Base-by-base conservation (phyloP, 129 eudicot species). In the Escallonia herrerae region DNA sequence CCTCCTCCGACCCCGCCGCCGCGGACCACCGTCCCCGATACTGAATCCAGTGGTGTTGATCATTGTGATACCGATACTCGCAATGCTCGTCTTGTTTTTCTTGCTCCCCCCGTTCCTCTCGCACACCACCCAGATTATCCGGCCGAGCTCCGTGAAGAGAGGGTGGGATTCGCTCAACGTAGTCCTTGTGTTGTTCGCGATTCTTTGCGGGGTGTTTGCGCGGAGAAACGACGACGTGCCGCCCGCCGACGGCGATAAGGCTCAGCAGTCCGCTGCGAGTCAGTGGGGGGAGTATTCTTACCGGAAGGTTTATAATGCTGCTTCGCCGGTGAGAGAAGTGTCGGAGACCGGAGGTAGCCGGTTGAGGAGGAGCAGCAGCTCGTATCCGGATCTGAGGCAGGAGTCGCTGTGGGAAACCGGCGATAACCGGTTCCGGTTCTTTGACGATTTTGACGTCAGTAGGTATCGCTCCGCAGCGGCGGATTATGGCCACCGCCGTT, bases 161-260 rank as follows among this genome's bases (percentile, higher is more conserved):
- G 71, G 90, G 5, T 89, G 85, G 95, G 95, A 88, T 56, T 85
- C 95, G 9, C 73, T 89, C 53, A 93, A 79, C 59, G 63, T 89
- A 8, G 41, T 83, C 40, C 73, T 93, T 1, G 89, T 89, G 3
- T 48, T 88, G 45, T 83, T 86, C 3, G 95, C 98, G 0, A 80
- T 88, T 62, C 72, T 93, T 10, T 93, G 96, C 63, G 98, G 98
- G 42, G 66, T 88, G 45, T 76, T 93, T 13, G 80, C 95, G 12
- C 72, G 87, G 6, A 67, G 68, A 62, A 88, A 81, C 66, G 89
- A 93, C 9, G 87, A 87, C 13, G 82, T 10, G 14, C 14, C 81
- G 8, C 2, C 73, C 33, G 33, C 33, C 33, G 33, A 22, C 33
- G 65, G 58, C 15, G 66, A 70, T 13, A 58, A 47, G 12, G 2